A percentile compares a stretch with the other conserved stretches of the same genome.
phyloP scores from a whole-genome alignment of 2,329 filamentous ascomycete genomes.

The Verticillium dahliae region DNA sequence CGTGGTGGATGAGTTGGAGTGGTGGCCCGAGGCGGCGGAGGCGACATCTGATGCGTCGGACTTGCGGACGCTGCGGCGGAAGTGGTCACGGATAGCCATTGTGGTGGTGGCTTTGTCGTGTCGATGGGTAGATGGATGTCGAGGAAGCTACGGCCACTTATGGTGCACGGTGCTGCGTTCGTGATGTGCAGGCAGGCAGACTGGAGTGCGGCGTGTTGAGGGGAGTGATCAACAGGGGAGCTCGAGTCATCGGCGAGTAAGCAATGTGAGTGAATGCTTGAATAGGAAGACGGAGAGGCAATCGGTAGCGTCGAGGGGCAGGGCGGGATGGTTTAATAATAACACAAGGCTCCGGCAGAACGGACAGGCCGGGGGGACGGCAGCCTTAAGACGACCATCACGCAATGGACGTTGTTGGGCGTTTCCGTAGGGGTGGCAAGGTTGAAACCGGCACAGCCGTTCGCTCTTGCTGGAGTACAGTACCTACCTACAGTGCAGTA shows the following conservation, averaged over 20 bases:
- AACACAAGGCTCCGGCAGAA: not conserved
- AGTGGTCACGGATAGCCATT: slow-evolving; percentile 36
- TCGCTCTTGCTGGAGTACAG: not conserved
- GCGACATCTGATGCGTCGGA: slow-evolving; percentile 25
- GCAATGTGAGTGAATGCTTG: not conserved
- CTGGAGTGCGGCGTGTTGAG: not conserved
- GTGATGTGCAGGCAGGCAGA: not conserved
- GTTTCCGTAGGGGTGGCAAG: slow-evolving; percentile 2
- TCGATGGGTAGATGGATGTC: not conserved
- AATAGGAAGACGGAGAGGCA: not conserved
- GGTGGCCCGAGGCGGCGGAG: slow-evolving; percentile 14
- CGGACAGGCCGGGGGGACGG: not conserved
- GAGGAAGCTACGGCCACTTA: not conserved
- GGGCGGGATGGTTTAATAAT: not conserved
- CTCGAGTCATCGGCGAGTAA: not conserved
- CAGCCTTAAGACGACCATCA: not conserved
- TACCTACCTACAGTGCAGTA: not conserved
- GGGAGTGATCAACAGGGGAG: not conserved
- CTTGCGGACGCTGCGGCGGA: slow-evolving; percentile 29
- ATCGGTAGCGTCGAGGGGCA: not conserved
- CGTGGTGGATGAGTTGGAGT: slow-evolving; percentile 15
- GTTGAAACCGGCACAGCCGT: slow-evolving; percentile 2
- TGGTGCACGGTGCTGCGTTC: not conserved
- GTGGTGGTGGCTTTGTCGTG: slow-evolving; percentile 5
- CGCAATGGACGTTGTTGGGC: not conserved